Percentiles rank a stretch among this genome's conserved stretches.
Conservation (phyloP, 2,329 filamentous ascomycete genomes). For the Xylaria hypoxylon region DNA sequence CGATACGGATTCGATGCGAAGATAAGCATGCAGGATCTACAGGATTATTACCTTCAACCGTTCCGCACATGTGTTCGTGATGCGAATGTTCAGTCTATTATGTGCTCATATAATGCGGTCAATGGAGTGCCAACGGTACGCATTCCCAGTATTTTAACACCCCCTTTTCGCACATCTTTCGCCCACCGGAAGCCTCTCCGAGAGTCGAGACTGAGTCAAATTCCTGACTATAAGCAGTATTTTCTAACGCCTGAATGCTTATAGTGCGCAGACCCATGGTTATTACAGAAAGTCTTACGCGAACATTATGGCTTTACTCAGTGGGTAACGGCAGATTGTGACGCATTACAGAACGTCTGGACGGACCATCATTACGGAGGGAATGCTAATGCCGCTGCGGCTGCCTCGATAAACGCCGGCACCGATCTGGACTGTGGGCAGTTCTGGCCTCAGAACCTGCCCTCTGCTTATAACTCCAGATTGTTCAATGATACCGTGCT, state of each 20-base stretch:
- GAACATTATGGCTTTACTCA: conserved; percentile 73
- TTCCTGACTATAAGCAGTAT: background rate
- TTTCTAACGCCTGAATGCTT: background rate
- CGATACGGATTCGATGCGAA: conserved; percentile 67
- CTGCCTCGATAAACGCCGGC: conserved; percentile 53
- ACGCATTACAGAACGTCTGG: conserved; percentile 70
- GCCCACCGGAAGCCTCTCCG: background rate
- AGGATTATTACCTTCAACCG: conserved; percentile 74
- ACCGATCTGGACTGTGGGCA: conserved; percentile 53
- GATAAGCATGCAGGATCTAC: conserved; percentile 70
- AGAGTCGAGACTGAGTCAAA: background rate
- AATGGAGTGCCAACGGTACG: conserved; percentile 69
- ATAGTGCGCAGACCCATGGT: conserved; percentile 68
- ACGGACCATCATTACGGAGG: conserved; percentile 55
- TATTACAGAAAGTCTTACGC: conserved; percentile 69
- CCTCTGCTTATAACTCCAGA: conserved; percentile 47
- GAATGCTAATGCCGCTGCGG: conserved; percentile 51
- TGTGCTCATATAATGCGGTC: conserved; percentile 73
- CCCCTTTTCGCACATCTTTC: background rate
- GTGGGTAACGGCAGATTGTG: conserved; percentile 74
- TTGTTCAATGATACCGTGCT: conserved; percentile 59
- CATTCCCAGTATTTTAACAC: background rate
- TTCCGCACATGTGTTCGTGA: conserved; percentile 73
- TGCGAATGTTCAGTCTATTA: conserved; percentile 66
- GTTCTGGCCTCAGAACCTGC: conserved; percentile 47